Conservation (phyloP, 2,329 filamentous ascomycete species). For the Colletotrichum euphorbiae region DNA sequence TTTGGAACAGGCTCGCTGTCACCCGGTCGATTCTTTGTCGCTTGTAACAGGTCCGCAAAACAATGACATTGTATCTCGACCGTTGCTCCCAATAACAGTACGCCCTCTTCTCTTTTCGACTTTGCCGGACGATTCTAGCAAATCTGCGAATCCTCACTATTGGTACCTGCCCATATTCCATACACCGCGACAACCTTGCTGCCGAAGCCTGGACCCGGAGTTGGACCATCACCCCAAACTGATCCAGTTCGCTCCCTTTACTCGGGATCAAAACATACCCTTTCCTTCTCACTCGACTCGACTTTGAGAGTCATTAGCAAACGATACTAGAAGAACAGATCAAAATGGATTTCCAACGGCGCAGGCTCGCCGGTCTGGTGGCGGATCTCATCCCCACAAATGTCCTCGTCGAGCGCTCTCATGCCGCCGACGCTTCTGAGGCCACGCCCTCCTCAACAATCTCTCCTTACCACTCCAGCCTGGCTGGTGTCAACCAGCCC, state of each 20-base stretch:
- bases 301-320: constrained; percentile 24
- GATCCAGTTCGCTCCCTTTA: constrained; percentile 15
- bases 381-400: constrained; percentile 47
- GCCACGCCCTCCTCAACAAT: constrained; percentile 57
- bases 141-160: neutral
- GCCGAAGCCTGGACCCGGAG: constrained; percentile 1
- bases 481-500: constrained; percentile 71
- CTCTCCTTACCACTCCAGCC: constrained; percentile 64
- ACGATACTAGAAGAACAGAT: constrained; percentile 18
- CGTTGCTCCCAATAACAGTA: constrained; percentile 29
- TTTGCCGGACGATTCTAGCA: constrained; percentile 32
- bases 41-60: constrained; percentile 13
- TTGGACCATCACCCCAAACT: constrained; percentile 9
- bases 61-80: constrained; percentile 37
- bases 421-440: constrained; percentile 43
- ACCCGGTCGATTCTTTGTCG: constrained; percentile 21
- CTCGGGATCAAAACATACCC: constrained; percentile 7
- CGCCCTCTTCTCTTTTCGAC: constrained; percentile 7
- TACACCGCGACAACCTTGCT: neutral
- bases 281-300: constrained; percentile 7
- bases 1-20: constrained; percentile 32
- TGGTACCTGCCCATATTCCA: neutral
- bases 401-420: constrained; percentile 46
- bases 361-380: constrained; percentile 45
- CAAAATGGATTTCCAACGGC: constrained; percentile 48